These are phyloP conservation scores for Aspergillus affinis DNA, from an alignment of 495 filamentous ascomycete genomes.

Conservation along the genomic window DNA sequence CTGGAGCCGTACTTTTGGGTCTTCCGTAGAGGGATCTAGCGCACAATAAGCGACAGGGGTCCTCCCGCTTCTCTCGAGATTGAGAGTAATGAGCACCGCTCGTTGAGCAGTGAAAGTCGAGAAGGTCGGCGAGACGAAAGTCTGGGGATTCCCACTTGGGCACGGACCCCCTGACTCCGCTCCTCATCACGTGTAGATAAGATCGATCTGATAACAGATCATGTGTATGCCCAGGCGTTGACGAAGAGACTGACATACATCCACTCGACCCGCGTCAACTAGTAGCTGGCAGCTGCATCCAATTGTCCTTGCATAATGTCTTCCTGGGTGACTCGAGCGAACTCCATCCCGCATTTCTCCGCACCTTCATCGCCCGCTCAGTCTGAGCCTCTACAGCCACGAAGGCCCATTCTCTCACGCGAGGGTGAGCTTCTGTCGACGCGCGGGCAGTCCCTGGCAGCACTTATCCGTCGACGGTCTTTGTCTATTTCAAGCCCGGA, in stretches of 20 bases:
- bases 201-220: neutral
- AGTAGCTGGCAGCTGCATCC: neutral
- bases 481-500: slow-evolving; percentile 24
- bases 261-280: no score
- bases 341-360: slow-evolving; percentile 7
- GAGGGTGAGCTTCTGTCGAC: slow-evolving; percentile 40
- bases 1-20: neutral
- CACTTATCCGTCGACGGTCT: slow-evolving; percentile 30
- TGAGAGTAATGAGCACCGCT: no score
- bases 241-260: neutral
- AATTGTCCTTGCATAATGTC: slow-evolving; percentile 2
- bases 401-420: slow-evolving; percentile 32
- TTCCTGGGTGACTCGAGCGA: slow-evolving; percentile 11
- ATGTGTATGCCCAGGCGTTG: neutral
- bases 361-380: slow-evolving; percentile 20
- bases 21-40: neutral
- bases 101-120: neutral
- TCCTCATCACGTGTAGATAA: slow-evolving; percentile 8
- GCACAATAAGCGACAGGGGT: neutral
- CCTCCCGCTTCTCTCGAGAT: neutral
- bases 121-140: neutral
- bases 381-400: slow-evolving; percentile 22
- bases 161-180: neutral
- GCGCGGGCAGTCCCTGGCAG: slow-evolving; percentile 34
- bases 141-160: neutral